These are phyloP conservation scores for Mycena citricolor DNA, from an alignment of 1,284 basidiomycete species.

Conservation along the genomic window DNA sequence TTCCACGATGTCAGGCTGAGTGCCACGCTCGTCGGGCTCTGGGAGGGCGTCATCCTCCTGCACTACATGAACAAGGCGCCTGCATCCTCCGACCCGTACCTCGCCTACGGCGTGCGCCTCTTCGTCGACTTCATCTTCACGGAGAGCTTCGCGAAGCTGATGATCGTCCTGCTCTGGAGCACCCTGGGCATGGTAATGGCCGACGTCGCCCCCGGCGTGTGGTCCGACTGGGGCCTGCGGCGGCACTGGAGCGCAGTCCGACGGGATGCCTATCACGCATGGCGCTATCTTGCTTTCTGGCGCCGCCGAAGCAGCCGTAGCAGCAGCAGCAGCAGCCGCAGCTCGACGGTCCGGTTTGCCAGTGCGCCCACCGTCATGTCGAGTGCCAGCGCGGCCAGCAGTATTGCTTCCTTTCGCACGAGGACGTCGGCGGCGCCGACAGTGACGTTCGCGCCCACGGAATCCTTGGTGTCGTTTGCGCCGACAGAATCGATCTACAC, in stretches of 20 bases:
- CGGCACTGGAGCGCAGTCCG: constrained; percentile 53
- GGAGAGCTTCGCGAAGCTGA: constrained; percentile 52
- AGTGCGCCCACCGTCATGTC: no score
- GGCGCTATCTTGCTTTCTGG: constrained; percentile 27
- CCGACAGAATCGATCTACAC: no score
- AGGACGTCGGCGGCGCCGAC: no score
- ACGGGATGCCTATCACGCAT: constrained; percentile 46
- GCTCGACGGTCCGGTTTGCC: constrained; percentile 1
- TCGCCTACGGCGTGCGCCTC: constrained; percentile 60
- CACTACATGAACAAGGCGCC: constrained; percentile 64
- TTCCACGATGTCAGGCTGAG: constrained; percentile 45
- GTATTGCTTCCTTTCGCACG: no score
- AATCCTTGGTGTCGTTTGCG: no score
- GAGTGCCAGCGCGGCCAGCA: no score
- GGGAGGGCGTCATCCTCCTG: constrained; percentile 71
- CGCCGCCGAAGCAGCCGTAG: no score
- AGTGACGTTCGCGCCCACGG: no score
- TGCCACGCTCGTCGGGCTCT: constrained; percentile 65
- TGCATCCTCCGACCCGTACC: constrained; percentile 52
- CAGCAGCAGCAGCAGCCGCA: no score
- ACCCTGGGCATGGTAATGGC: constrained; percentile 64
- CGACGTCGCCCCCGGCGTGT: constrained; percentile 60
- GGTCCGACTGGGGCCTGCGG: constrained; percentile 56
- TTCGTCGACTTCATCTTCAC: constrained; percentile 67
- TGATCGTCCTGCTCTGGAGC: constrained; percentile 64